These are phyloP conservation scores for Funneliformis mosseae DNA, from an alignment of 192 early-diverging fungal genomes.

Conservation along the genomic window DNA sequence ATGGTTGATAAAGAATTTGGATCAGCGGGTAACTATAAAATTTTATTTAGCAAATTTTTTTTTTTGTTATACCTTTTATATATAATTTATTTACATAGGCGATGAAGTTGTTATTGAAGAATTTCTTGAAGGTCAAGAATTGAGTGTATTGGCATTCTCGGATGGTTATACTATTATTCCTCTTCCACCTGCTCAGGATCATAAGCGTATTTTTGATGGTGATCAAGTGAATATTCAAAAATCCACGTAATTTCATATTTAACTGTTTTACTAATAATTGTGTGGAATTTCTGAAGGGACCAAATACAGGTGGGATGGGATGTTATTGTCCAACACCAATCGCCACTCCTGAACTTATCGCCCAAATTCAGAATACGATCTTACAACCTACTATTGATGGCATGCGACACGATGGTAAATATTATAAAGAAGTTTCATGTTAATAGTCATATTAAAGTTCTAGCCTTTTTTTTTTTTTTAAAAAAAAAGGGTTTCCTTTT, in stretches of 20 bases:
- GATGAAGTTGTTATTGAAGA: constrained; percentile 96
- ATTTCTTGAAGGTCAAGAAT: constrained; percentile 89
- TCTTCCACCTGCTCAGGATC: constrained; percentile 96
- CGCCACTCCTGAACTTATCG: constrained; percentile 75
- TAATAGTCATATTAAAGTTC: background rate
- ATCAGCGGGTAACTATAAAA: constrained; percentile 57
- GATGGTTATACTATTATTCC: constrained; percentile 93
- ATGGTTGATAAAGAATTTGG: constrained; percentile 95
- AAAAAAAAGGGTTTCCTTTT: constrained; percentile 78
- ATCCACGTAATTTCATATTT: background rate
- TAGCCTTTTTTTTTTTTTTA: background rate
- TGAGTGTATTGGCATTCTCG: constrained; percentile 87
- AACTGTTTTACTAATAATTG: background rate
- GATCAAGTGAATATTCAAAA: constrained; percentile 55
- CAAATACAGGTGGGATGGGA: constrained; percentile 99
- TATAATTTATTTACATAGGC: constrained; percentile 29
- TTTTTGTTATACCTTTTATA: background rate
- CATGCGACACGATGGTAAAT: constrained; percentile 84
- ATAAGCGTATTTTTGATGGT: constrained; percentile 95
- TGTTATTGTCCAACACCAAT: constrained; percentile 96
- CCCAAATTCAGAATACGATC: constrained; percentile 72
- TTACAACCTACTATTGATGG: constrained; percentile 93
- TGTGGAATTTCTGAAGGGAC: constrained; percentile 53
- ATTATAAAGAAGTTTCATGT: background rate
- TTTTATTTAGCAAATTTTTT: background rate